Evolutionary conservation across 768 basidiomycete genomes (phyloP), one percentile per base, ranked within the genome.

Genomic region (Gelatoporia subvermispora): DNA sequence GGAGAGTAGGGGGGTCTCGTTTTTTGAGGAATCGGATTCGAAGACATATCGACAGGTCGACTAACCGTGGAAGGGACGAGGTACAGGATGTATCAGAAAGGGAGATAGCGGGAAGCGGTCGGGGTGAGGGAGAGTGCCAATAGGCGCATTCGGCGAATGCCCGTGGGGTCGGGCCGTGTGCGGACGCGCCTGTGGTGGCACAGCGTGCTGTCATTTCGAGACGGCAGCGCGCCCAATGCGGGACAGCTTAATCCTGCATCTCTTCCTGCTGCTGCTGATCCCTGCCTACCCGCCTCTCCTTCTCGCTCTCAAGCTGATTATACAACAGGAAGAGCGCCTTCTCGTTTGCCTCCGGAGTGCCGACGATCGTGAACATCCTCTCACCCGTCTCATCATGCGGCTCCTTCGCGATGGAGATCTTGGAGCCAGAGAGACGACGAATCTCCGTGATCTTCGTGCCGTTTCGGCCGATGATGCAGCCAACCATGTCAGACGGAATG

Each of bases 301-400:
- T 95, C 79, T 94, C 92, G 65, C 84, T 93, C 72, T 96, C 94
- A 54, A 95, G 74, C 65, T 96, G 95, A 62, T 95, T 93, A 72
- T 98, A 99, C 53, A 99, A 78, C 51, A 99, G 73, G 77, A 95
- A 98, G 50, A 99, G 72, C 2, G 96, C 96, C 71, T 97, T 95
- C 72, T 99, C 95, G 68, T 96, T 97, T 58, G 91, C 88, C 68
- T 93, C 91, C 41, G 92, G 88, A 11, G 93, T 93, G 47, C 96
- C 96, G 41, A 96, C 78, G 65, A 99, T 98, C 53, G 96, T 93
- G 74, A 99, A 99, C 95, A 99, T 97, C 57, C 96, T 80, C 74
- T 99, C 96, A 61, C 95, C 96, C 36, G 94, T 93, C 62, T 98
- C 96, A 61, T 98, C 96, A 63, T 98, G 96, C n/a, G 96, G 93